These are phyloP conservation scores for Sporisorium iseilematis-ciliati DNA, from an alignment of 1,284 basidiomycete genomes.

Conservation along the genomic window DNA sequence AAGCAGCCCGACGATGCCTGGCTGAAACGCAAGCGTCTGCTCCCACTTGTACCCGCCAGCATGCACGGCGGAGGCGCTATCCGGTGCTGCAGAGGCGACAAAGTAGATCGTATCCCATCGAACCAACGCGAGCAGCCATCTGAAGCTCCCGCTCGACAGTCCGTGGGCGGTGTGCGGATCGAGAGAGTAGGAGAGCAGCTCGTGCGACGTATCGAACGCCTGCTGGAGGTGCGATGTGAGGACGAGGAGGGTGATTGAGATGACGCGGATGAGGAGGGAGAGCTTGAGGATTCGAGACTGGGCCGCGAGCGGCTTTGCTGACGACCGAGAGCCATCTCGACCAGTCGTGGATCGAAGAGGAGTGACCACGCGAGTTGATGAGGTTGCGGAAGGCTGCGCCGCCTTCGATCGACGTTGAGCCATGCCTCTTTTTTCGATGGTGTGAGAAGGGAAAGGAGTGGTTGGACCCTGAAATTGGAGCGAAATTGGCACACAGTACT, in stretches of 20 bases:
- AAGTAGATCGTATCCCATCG: conserved; percentile 94
- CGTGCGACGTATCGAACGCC: conserved; percentile 60
- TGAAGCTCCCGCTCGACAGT: conserved; percentile 15
- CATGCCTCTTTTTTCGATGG: conserved; percentile 8
- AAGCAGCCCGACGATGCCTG: conserved; percentile 72
- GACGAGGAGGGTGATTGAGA: conserved; percentile 30
- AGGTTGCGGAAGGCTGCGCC: conserved; percentile 9
- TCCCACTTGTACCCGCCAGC: conserved; percentile 77
- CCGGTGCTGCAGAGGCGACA: conserved; percentile 52
- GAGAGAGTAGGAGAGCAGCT: conserved; percentile 44
- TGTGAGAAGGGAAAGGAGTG: neutral
- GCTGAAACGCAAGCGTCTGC: conserved; percentile 88
- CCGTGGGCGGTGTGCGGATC: conserved; percentile 12
- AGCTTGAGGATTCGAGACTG: conserved; percentile 21
- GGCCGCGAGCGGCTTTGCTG: neutral
- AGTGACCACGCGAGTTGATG: neutral
- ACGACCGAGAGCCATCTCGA: neutral
- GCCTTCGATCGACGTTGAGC: conserved; percentile 10
- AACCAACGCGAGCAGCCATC: conserved; percentile 70
- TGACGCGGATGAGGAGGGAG: conserved; percentile 27
- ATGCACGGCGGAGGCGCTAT: neutral
- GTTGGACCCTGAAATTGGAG: conserved; percentile 28
- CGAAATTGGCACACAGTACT: neutral
- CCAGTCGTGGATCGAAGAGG: no score
- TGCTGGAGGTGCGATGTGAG: conserved; percentile 32